Base-by-base conservation (phyloP, 1,284 basidiomycete genomes). In the Microbotryum silenes-acaulis region DNA sequence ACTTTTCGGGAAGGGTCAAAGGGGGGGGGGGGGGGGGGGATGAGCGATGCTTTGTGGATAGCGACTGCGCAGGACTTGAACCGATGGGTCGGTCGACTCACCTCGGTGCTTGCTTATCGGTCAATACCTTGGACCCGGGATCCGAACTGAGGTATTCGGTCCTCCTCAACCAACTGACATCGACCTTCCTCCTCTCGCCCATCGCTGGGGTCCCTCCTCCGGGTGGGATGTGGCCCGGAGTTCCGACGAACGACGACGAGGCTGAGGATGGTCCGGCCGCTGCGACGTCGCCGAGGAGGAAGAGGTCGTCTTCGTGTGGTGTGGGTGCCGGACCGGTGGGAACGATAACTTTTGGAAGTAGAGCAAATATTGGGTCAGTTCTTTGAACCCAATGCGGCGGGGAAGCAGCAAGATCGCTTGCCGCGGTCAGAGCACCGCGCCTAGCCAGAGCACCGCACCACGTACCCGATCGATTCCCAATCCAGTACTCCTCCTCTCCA, bases 111-210 rank as follows among this genome's bases (percentile, higher is more conserved):
- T 14, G 37, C 37, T 42, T 42, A 18, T 42, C 37, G 14, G 14
- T 51, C 48, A 54, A 48, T 49, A 27, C 51, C 44, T 59, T 56
- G 55, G 25, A 60, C 12, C 54, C 46, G 18, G 56, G 42, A 42
- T 66, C 61, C 42, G 60, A 63, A 42, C 51, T 86, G 64, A 92
- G 81, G 72, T 93, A 91, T 70, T 90, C 89, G 1, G 90, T 91
- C 74, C 87, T 89, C 57, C 91, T 81, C 62, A 96, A 79, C 91
- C 91, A 96, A 6, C 89, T 81, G 16, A 93, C 90, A 60, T 89
- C 83, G 9, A 73, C 68, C 21, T 72, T 63, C 59, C 73, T 68
- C 47, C 63, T 60, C 10, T 65, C 66, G 21, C 62, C 59, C 51
- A 57, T 58, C 42, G 51, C 37, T 42, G 37, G 37, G 37, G 37